A percentile compares a stretch with the other conserved stretches of the same genome.
Evolutionary conservation across 2,329 filamentous ascomycete species (phyloP).

Genomic region (Zasmidium cellare): DNA sequence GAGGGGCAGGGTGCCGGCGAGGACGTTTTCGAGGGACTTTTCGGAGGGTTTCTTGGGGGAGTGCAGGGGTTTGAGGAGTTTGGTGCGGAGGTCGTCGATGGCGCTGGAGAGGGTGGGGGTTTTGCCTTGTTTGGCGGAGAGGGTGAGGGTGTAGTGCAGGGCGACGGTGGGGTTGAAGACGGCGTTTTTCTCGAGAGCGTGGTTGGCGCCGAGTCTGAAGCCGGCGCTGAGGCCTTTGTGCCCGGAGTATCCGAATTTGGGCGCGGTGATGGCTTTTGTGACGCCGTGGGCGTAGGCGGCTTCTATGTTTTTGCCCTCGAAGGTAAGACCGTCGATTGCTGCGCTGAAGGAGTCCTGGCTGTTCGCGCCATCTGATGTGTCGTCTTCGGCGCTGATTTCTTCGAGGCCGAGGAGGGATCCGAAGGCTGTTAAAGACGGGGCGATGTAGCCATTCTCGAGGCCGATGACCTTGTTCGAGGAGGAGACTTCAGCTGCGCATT

Average conservation of each 20-base stretch:
- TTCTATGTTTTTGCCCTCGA: constrained; percentile 42
- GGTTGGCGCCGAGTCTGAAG: constrained; percentile 37
- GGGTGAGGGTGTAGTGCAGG: constrained; percentile 54
- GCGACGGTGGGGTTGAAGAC: constrained; percentile 42
- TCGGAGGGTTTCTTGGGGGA: constrained; percentile 39
- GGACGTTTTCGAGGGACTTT: constrained; percentile 50
- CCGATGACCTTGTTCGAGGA: constrained; percentile 44
- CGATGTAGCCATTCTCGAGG: constrained; percentile 62
- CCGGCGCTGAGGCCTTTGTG: constrained; percentile 40
- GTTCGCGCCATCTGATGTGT: constrained; percentile 51
- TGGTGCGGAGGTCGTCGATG: constrained; percentile 53
- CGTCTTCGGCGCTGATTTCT: constrained; percentile 60
- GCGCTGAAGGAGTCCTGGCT: constrained; percentile 56
- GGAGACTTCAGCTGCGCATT: constrained; percentile 49
- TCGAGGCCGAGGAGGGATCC: constrained; percentile 62
- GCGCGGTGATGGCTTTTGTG: constrained; percentile 40
- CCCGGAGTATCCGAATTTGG: constrained; percentile 23
- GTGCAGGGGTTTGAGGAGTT: constrained; percentile 55
- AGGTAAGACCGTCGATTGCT: constrained; percentile 49
- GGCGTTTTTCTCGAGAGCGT: constrained; percentile 34
- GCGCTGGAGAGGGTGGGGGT: constrained; percentile 56
- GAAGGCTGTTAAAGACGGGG: constrained; percentile 61
- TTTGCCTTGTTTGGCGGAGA: constrained; percentile 45
- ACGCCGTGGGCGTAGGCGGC: constrained; percentile 41
- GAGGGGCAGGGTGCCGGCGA: constrained; percentile 56